Base-by-base conservation (phyloP, 83 land plant genomes). In the Diphasiastrum complanatum region DNA sequence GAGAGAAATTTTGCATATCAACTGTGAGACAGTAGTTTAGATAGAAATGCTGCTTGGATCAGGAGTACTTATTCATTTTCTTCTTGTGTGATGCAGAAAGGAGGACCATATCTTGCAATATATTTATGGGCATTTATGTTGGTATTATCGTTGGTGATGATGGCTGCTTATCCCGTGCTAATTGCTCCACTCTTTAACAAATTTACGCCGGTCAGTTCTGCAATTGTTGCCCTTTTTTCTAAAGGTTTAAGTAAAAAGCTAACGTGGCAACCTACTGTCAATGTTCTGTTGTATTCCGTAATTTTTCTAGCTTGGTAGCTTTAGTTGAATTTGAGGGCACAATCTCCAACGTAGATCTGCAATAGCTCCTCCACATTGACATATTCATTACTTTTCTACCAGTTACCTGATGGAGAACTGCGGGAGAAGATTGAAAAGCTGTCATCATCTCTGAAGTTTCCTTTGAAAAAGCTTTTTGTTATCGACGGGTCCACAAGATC, bases 121-220 rank as follows among this genome's bases (percentile, higher is more conserved):
- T 95, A 95, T 61, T 81, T 95, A 8, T 95, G 99, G 99, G 87
- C 59, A 34, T 95, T 95, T 71, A 86, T 84, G 81, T 73, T 95
- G 59, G 63, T 82, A 20, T 54, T 95, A n/a, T 82, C 89, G 4
- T 40, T 95, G 55, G 77, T 90, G 60, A 82, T 95, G 90, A 78
- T 95, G 93, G 79, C 89, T 10, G 24, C 90, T 2, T 95, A 89
- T 59, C 99, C 99, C 22, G 54, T 95, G 60, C 64, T 95, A 5
- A 95, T 95, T 43, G 97, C 97, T 22, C 99, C 99, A 35, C 78
- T 95, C 1, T 95, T 95, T 74, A 89, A 95, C 68, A 95, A 95
- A 65, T 95, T 95, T 62, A 95, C 93, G 0, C 93, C 99, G 54
- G 97, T 91, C 52, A 81, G 97, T 75, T 54, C 45, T 60, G 45